Percentiles rank a stretch among this genome's conserved stretches.
phyloP scores from a whole-genome alignment of 768 basidiomycete species.

The Lentinula boryana region DNA sequence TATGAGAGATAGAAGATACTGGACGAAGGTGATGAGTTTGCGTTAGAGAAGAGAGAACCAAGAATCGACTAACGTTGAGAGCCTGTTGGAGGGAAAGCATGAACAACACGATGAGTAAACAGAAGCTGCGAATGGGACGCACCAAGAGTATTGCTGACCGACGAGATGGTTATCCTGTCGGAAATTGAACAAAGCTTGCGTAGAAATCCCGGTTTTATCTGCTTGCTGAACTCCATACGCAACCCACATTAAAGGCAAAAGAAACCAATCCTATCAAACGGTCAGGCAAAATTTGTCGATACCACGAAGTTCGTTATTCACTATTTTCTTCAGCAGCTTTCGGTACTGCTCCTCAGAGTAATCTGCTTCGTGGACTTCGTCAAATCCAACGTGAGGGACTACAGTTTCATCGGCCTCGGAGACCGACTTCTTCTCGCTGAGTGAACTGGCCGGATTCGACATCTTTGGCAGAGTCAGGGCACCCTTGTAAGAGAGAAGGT shows the following conservation, averaged over 20 bases:
- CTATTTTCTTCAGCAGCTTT: conserved; percentile 4
- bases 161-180: conserved; percentile 7
- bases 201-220: conserved; percentile 7
- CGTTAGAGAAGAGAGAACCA: neutral
- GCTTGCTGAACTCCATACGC: conserved; percentile 9
- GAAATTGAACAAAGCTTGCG: conserved; percentile 6
- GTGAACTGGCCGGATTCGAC: neutral
- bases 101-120: neutral
- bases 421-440: conserved; percentile 5
- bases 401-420: neutral
- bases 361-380: conserved; percentile 1
- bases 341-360: conserved; percentile 6
- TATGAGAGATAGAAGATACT: conserved; percentile 9
- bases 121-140: neutral
- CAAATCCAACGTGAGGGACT: neutral
- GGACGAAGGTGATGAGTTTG: neutral
- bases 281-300: neutral
- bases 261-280: conserved; percentile 1
- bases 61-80: neutral
- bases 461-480: neutral
- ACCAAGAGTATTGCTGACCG: conserved; percentile 9
- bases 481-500: neutral
- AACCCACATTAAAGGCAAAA: conserved; percentile 9
- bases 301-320: neutral
- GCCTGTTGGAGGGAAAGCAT: conserved; percentile 1